These are phyloP conservation scores for Fallopia convolvulus DNA, from an alignment of 148 eudicot species.

Conservation along the genomic window DNA sequence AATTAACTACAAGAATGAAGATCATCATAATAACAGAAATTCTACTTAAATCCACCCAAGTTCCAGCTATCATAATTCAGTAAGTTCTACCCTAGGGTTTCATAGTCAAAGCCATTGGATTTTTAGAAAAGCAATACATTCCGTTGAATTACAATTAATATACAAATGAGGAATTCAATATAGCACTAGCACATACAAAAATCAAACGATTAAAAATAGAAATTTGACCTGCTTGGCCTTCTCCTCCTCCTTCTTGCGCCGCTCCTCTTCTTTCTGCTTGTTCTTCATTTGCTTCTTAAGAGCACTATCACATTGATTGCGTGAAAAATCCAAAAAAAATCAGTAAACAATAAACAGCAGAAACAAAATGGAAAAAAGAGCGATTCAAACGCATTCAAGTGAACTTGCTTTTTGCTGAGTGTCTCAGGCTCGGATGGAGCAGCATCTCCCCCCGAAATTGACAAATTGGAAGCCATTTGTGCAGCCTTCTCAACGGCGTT, in stretches of 20 bases:
- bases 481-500: conserved; percentile 20
- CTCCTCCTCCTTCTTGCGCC: conserved; percentile 49
- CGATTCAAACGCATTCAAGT: not conserved
- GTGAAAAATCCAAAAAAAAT: not conserved
- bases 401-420: conserved; percentile 32
- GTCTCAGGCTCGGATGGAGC: conserved; percentile 23
- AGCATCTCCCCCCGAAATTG: conserved; percentile 1
- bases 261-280: conserved; percentile 53
- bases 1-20: not conserved
- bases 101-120: too few relatives aligned
- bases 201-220: not conserved
- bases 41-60: not conserved
- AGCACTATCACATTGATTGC: conserved; percentile 26
- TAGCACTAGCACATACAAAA: not conserved
- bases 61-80: not conserved
- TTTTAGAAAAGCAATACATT: not conserved
- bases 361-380: not conserved
- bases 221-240: conserved; percentile 42
- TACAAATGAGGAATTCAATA: not conserved
- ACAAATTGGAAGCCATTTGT: conserved; percentile 13
- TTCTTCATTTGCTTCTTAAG: conserved; percentile 42
- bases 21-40: not conserved
- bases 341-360: not conserved
- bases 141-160: not conserved
- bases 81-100: not conserved